These are phyloP conservation scores for Taphrina deformans DNA, from an alignment of 1,139 yeast genomes.

Conservation along the genomic window DNA sequence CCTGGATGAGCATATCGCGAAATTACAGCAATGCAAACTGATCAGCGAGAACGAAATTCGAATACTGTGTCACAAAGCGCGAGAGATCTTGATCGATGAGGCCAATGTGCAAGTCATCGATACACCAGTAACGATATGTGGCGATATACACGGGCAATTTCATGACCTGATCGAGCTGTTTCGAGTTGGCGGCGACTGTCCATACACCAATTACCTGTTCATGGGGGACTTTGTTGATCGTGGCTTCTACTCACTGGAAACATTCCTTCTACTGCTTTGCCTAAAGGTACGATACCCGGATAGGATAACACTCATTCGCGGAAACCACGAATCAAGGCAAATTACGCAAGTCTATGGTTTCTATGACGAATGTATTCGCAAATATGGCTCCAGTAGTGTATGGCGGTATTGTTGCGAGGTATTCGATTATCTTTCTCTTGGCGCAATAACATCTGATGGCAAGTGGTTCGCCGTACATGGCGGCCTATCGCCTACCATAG, in stretches of 20 bases:
- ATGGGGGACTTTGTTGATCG: constrained; percentile 84
- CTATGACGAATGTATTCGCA: constrained; percentile 93
- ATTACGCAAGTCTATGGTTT: constrained; percentile 98
- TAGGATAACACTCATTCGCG: constrained; percentile 87
- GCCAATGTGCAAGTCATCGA: constrained; percentile 92
- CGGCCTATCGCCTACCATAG: constrained; percentile 91
- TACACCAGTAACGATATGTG: constrained; percentile 96
- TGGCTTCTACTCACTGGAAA: constrained; percentile 93
- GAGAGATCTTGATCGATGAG: constrained; percentile 85
- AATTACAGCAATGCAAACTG: constrained; percentile 74
- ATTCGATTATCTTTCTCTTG: constrained; percentile 90
- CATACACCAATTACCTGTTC: constrained; percentile 74
- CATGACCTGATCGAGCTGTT: constrained; percentile 90
- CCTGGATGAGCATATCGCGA: constrained; percentile 51
- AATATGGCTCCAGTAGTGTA: constrained; percentile 92
- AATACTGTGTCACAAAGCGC: constrained; percentile 82
- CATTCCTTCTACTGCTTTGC: constrained; percentile 72
- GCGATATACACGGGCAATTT: constrained; percentile 96
- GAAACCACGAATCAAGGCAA: constrained; percentile 96
- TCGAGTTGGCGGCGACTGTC: constrained; percentile 84
- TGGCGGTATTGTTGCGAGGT: constrained; percentile 80
- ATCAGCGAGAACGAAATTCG: constrained; percentile 79
- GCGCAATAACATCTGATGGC: constrained; percentile 78
- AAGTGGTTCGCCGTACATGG: constrained; percentile 92
- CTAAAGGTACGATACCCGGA: constrained; percentile 88